phyloP scores from a whole-genome alignment of 805 yeast species.

The Saccharomycodes ludwigii region DNA sequence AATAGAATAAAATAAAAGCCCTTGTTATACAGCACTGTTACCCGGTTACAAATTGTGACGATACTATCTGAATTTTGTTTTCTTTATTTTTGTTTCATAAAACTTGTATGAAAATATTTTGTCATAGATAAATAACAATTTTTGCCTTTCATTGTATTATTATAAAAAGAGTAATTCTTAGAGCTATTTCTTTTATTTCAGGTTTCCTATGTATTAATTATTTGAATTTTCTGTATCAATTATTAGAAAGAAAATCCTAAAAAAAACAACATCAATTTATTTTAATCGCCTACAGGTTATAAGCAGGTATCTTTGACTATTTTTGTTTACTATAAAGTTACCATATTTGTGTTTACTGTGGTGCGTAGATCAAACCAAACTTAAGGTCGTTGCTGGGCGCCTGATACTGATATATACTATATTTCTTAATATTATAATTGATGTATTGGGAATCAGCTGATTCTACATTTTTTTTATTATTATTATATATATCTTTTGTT shows the following conservation, averaged over 20 bases:
- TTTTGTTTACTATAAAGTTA: too few relatives aligned
- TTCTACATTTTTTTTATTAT: constrained; percentile 21
- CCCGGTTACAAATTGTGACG: too few relatives aligned
- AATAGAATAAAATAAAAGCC: too few relatives aligned
- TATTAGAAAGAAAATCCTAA: background rate
- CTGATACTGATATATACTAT: constrained; percentile 23
- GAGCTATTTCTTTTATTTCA: background rate
- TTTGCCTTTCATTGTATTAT: too few relatives aligned
- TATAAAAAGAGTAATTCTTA: background rate
- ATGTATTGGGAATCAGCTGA: constrained; percentile 30
- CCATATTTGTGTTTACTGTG: constrained; percentile 9
- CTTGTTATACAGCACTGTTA: too few relatives aligned
- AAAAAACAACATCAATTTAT: constrained; percentile 1
- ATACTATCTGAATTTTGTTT: too few relatives aligned
- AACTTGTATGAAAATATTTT: too few relatives aligned
- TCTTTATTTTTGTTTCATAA: too few relatives aligned
- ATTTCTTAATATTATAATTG: too few relatives aligned
- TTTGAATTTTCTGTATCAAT: background rate
- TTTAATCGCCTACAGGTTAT: background rate
- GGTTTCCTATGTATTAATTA: background rate
- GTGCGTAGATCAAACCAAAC: constrained; percentile 22
- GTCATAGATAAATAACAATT: background rate
- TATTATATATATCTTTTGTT: background rate
- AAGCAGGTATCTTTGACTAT: too few relatives aligned
- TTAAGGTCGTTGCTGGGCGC: constrained; percentile 30